Evolutionary conservation across 371 early-diverging fungal genomes (phyloP), one percentile per base, ranked within the genome.

Genomic region (Mortierella sp.): DNA sequence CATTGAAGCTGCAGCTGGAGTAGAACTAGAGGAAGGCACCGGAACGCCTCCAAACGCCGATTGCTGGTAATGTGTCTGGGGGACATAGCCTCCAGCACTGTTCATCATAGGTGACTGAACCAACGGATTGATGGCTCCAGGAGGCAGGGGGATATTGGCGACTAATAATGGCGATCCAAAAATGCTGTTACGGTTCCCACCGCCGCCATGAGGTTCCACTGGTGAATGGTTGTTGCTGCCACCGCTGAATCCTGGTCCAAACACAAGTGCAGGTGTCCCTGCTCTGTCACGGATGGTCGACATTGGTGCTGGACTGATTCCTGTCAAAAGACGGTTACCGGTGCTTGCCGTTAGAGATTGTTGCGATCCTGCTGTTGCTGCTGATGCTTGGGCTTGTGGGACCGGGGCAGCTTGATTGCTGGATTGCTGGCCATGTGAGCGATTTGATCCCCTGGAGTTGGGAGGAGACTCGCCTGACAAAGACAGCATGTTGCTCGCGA

Each of bases 121-220:
- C 31, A 84, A 74, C 5, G 84, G 81, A 28, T 84, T 84, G n/a
- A 48, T 68, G 60, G 79, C 72, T 26, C 84, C 84, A 52, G 84
- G 84, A 4, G 84, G 84, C 68, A 84, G 21, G 3, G 84, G 84
- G 19, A 84, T 74, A 45, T 79, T 84, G 74, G 78, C 42, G 9
- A 81, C 70, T 0, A 81, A 63, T 48, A 84, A 48, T 0, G 84
- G 84, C 14, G 84, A 84, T 73, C 81, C 84, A 55, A 73, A 79
- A 16, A 79, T 8, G 50, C 84, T 84, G 58, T 71, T 79, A 60
- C 79, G 76, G 47, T 60, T 79, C 34, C 76, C 28, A 7, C 28
- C 54, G 55, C 26, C 55, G 74, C 77, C 77, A 38, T 60, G 73
- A 6, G 70, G 28, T 16, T 50, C 68, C 11, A 50, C 57, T 52